A percentile compares a stretch with the other conserved stretches of the same genome.
These are phyloP conservation scores for Dalechampia spathulata DNA, from an alignment of 441 rosid genomes.

Conservation along the genomic window DNA sequence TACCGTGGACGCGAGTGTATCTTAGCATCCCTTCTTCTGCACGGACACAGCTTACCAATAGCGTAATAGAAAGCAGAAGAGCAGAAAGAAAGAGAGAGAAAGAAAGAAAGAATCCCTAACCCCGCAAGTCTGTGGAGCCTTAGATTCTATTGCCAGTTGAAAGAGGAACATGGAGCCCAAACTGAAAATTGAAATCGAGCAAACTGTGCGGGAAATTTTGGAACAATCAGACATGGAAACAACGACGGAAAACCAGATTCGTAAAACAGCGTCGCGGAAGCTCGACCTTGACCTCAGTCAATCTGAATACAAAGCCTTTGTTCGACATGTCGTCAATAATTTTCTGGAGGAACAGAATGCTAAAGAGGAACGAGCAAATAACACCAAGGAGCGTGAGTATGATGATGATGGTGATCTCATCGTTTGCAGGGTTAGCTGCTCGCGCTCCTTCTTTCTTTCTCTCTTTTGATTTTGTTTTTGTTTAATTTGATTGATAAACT, in stretches of 20 bases:
- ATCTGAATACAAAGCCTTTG: slow-evolving; percentile 48
- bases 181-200: slow-evolving; percentile 40
- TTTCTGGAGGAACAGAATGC: slow-evolving; percentile 52
- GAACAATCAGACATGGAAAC: slow-evolving; percentile 61
- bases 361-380: slow-evolving; percentile 23
- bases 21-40: too few species aligned
- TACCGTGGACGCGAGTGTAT: too few species aligned
- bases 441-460: neutral
- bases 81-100: neutral
- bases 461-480: neutral
- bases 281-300: slow-evolving; percentile 59
- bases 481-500: neutral
- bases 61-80: too few species aligned
- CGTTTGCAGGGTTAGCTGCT: slow-evolving; percentile 52
- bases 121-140: too few species aligned
- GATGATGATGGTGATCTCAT: slow-evolving; percentile 80
- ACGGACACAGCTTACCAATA: too few species aligned
- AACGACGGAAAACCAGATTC: slow-evolving; percentile 67
- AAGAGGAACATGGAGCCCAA: slow-evolving; percentile 39
- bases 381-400: slow-evolving; percentile 29
- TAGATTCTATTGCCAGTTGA: too few species aligned
- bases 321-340: slow-evolving; percentile 45
- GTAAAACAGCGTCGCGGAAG: slow-evolving; percentile 53
- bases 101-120: neutral
- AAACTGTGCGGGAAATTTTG: slow-evolving; percentile 51